phyloP scores from a whole-genome alignment of 2,329 filamentous ascomycete genomes.

The Trichoderma breve region DNA sequence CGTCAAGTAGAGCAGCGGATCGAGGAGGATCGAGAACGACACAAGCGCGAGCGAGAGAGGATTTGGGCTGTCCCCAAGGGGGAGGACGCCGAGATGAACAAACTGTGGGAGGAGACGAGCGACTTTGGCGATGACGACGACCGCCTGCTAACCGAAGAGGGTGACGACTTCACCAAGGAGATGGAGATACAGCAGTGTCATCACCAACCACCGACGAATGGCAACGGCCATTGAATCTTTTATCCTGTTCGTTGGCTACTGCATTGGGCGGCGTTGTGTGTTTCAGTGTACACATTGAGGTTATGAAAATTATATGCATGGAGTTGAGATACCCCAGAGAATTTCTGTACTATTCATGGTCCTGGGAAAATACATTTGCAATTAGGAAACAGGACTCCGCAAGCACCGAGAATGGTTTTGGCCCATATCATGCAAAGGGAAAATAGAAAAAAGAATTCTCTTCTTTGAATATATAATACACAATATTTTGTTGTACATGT shows the following conservation, averaged over 20 bases:
- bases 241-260: not conserved
- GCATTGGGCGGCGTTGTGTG: constrained; percentile 33
- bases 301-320: not conserved
- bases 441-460: constrained; percentile 24
- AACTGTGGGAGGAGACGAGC: constrained; percentile 83
- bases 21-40: constrained; percentile 91
- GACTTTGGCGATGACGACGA: constrained; percentile 87
- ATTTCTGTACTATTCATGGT: constrained; percentile 1
- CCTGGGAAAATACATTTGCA: not conserved
- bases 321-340: constrained; percentile 33
- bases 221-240: constrained; percentile 28
- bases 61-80: constrained; percentile 80
- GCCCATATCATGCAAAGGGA: not conserved
- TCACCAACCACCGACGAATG: constrained; percentile 38
- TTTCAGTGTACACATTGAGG: not conserved
- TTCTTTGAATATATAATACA: constrained; percentile 38
- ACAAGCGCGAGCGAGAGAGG: constrained; percentile 86
- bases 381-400: not conserved
- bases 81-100: constrained; percentile 69
- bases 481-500: constrained; percentile 41
- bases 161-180: constrained; percentile 45
- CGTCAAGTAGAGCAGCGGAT: constrained; percentile 92
- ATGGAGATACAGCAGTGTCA: constrained; percentile 42
- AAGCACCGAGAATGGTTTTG: constrained; percentile 1
- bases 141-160: constrained; percentile 72